Base-by-base conservation (phyloP, 495 filamentous ascomycete species). In the Rhizodiscina lignyota region DNA sequence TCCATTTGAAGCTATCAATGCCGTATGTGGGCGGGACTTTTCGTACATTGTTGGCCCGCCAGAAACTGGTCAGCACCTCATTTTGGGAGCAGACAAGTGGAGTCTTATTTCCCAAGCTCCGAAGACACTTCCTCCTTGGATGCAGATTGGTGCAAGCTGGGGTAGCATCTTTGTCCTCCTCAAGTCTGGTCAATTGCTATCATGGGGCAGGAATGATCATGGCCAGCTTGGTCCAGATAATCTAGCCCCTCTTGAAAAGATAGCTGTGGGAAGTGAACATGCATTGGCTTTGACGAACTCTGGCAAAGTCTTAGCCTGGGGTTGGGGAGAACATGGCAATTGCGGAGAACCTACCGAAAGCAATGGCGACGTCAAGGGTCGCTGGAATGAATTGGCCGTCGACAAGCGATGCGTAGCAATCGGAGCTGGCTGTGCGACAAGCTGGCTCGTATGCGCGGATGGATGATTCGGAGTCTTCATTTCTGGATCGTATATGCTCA, bases 321-420 rank as follows among this genome's bases (percentile, higher is more conserved):
- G 89, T 12, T 97, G 89, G 87, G 85, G 84, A 1, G 83, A 94
- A 59, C 89, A 97, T 66, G 89, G 89, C 8, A 96, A 96, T 55
- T 96, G 89, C 54, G 89, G 89, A 11, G 63, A 70, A 2, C 60
- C 64, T 29, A 70, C 59, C 2, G 63, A 74, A 56, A 44, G 55
- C 42, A n/a, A 60, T 42, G 70, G 77, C 2, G 69, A 79, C 51
- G 70, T 79, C 21, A 74, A 72, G 30, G 77, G 66, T 5, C 56
- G 55, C 39, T 75, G 70, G 57, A 80, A 72, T 44, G 43, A 42
- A 2, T 19, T 30, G 13, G 26, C 39, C 12, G 13, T 30, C 15
- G 26, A 33, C 4, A 36, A 31, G 5, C 48, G 52, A 17, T 63
- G 78, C 20, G 49, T 60, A 39, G 61, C 54, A 4, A 63, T 92